Evolutionary conservation across 2,329 filamentous ascomycete species (phyloP).

Genomic region (Cordyceps fumosorosea): DNA sequence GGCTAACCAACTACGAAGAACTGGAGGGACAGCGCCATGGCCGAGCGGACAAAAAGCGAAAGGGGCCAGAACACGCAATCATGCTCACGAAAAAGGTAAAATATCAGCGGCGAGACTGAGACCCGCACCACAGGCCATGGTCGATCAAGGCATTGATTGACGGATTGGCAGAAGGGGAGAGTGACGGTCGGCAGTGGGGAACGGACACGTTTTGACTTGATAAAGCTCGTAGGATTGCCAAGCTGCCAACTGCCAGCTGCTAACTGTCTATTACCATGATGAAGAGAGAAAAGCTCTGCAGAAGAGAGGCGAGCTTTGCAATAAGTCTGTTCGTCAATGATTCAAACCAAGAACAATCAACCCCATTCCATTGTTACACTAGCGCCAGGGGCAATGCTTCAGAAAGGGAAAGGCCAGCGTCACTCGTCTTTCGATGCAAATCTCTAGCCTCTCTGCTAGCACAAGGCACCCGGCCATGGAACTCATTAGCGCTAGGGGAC

Average conservation of each 20-base stretch:
- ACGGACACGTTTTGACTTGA: too few relatives aligned
- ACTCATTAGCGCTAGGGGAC: too few relatives aligned
- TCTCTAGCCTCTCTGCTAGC: background rate
- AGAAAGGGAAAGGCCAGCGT: background rate
- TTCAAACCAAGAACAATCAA: background rate
- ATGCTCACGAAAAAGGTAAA: background rate
- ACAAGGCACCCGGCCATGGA: background rate
- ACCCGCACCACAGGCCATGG: background rate
- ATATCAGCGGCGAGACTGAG: background rate
- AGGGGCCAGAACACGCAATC: background rate
- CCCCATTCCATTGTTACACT: background rate
- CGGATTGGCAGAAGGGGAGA: background rate
- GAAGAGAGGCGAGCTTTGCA: too few relatives aligned
- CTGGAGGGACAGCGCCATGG: too few relatives aligned
- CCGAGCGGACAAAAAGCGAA: background rate
- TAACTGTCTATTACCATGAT: background rate
- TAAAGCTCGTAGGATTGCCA: too few relatives aligned
- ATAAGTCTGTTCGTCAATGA: too few relatives aligned
- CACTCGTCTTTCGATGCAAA: background rate
- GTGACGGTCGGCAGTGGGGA: too few relatives aligned
- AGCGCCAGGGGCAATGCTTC: background rate
- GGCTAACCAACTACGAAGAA: too few relatives aligned
- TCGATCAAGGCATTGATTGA: background rate
- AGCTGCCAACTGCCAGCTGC: background rate
- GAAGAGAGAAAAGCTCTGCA: too few relatives aligned